Conservation (phyloP, 176 grass and related monocot species). For the Avena insularis region DNA sequence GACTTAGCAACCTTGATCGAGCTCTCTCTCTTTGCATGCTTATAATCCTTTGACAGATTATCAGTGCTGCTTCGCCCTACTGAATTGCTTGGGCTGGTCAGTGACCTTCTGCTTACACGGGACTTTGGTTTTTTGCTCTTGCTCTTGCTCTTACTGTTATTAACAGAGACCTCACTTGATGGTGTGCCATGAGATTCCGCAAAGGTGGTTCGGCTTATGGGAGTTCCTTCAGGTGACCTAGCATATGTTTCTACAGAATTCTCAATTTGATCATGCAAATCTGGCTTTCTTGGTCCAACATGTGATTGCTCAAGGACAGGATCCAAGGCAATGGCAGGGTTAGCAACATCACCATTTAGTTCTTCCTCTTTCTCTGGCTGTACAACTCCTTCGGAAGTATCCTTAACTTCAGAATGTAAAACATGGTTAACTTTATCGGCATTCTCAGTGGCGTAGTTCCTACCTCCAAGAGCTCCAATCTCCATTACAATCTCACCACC, state of each 20-base stretch:
- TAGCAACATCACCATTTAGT: slow-evolving; percentile 28
- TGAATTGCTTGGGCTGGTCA: slow-evolving; percentile 61
- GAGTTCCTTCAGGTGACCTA: slow-evolving; percentile 69
- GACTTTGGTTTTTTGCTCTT: slow-evolving; percentile 60
- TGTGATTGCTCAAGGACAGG: slow-evolving; percentile 44
- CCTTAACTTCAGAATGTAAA: slow-evolving; percentile 41
- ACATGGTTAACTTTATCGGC: slow-evolving; percentile 40
- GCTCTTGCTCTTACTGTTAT: slow-evolving; percentile 70
- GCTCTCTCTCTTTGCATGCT: slow-evolving; percentile 57
- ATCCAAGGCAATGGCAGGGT: slow-evolving; percentile 16
- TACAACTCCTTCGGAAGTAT: slow-evolving; percentile 22
- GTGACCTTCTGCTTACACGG: slow-evolving; percentile 61
- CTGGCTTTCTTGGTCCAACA: slow-evolving; percentile 36
- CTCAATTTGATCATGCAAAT: slow-evolving; percentile 49
- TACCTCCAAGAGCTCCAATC: slow-evolving; percentile 75
- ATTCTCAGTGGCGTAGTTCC: slow-evolving; percentile 40
- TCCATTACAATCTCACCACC: slow-evolving; percentile 95
- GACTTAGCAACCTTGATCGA: slow-evolving; percentile 50
- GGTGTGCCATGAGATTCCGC: slow-evolving; percentile 73
- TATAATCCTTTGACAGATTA: slow-evolving; percentile 68
- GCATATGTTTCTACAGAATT: slow-evolving; percentile 46
- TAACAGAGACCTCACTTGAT: slow-evolving; percentile 86
- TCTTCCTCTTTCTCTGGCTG: slow-evolving; percentile 38
- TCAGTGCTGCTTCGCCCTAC: slow-evolving; percentile 66
- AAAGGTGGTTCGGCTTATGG: slow-evolving; percentile 56